phyloP scores from a whole-genome alignment of 345 rosid genomes.

The Acer campestre region DNA sequence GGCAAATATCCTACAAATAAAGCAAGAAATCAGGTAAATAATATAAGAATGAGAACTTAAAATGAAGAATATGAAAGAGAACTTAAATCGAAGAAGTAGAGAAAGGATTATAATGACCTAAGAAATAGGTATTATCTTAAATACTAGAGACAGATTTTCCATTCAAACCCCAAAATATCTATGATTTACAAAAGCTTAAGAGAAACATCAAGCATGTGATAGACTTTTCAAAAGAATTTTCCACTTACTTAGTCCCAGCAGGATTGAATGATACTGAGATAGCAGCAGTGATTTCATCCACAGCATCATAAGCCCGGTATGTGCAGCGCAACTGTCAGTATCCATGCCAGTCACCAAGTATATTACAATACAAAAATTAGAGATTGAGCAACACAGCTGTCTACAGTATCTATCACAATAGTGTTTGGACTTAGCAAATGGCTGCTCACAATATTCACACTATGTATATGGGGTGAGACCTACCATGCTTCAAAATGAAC shows the following conservation, averaged over 20 bases:
- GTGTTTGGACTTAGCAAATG: conserved; percentile 2
- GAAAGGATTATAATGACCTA: background rate
- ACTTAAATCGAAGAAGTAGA: background rate
- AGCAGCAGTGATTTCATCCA: too few relatives aligned
- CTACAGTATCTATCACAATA: background rate
- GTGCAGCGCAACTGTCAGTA: conserved; percentile 76
- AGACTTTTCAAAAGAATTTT: background rate
- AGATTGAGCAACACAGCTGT: conserved; percentile 6
- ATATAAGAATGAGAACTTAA: background rate
- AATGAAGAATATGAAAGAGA: background rate
- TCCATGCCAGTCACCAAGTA: conserved; percentile 10
- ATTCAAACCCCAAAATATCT: background rate
- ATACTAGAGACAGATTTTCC: background rate
- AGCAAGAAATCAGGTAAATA: conserved; percentile 19
- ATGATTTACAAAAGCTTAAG: background rate
- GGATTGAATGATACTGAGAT: conserved; percentile 86
- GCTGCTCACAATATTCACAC: background rate
- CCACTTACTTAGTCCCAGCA: conserved; percentile 78
- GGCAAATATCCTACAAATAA: conserved; percentile 71
- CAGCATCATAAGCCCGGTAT: too few relatives aligned
- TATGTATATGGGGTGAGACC: background rate
- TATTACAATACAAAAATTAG: conserved; percentile 8
- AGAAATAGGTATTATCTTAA: background rate
- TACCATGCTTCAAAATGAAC: conserved; percentile 6
- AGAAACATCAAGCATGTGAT: background rate